Conservation (phyloP, 305 asterid species). For the Solanum aculeatissimum region DNA sequence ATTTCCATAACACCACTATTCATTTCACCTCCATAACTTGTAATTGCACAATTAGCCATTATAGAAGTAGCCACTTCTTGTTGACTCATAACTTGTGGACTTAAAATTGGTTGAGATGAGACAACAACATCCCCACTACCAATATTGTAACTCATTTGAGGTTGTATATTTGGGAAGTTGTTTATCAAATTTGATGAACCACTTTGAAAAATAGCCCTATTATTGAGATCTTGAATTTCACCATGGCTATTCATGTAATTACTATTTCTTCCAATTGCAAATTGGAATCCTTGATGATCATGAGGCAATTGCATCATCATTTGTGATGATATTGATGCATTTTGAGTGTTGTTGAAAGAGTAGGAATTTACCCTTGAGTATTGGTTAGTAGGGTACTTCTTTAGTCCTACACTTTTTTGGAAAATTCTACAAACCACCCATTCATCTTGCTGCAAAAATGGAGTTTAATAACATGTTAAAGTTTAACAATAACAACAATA, state of each 20-base stretch:
- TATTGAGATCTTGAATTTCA: constrained; percentile 46
- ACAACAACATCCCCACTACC: constrained; percentile 18
- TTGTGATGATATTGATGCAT: constrained; percentile 33
- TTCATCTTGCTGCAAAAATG: constrained; percentile 62
- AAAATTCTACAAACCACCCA: constrained; percentile 96
- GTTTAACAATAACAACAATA: not conserved
- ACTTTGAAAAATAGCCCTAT: constrained; percentile 20
- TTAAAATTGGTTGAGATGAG: constrained; percentile 26
- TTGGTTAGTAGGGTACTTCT: constrained; percentile 52
- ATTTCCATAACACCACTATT: constrained; percentile 16
- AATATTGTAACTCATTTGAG: constrained; percentile 30
- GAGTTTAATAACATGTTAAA: not conserved
- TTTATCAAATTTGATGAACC: constrained; percentile 18
- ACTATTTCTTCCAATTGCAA: constrained; percentile 22
- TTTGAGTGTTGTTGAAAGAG: constrained; percentile 22
- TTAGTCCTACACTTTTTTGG: constrained; percentile 68
- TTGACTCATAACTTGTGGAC: constrained; percentile 20
- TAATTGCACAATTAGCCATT: constrained; percentile 15
- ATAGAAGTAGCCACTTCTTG: constrained; percentile 27
- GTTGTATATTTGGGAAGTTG: constrained; percentile 34
- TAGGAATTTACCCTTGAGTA: constrained; percentile 48
- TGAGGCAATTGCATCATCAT: constrained; percentile 18
- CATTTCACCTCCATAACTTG: constrained; percentile 28
- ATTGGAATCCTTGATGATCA: constrained; percentile 23
- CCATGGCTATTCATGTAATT: constrained; percentile 24